These are phyloP conservation scores for Thelonectria olida DNA, from an alignment of 2,329 filamentous ascomycete species.

Conservation along the genomic window DNA sequence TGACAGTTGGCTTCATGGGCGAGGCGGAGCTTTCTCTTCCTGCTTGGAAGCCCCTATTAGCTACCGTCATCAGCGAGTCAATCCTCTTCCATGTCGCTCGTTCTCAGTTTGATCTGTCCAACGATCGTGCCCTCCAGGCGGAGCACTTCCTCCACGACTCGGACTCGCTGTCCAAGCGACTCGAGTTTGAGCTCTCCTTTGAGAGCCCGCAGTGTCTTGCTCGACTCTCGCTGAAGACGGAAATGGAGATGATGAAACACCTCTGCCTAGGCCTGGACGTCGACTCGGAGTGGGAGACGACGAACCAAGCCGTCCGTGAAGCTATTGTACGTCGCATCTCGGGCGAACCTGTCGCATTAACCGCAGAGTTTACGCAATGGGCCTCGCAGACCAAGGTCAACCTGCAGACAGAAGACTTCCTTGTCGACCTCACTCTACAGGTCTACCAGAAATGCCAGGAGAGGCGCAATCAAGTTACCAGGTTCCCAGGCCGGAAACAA, in stretches of 20 bases:
- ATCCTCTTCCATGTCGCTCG: constrained; percentile 23
- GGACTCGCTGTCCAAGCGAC: constrained; percentile 12
- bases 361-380: constrained; percentile 16
- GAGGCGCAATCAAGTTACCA: neutral
- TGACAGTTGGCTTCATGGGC: constrained; percentile 13
- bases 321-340: constrained; percentile 17
- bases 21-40: constrained; percentile 16
- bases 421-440: constrained; percentile 17
- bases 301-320: constrained; percentile 17
- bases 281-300: constrained; percentile 20
- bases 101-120: constrained; percentile 13
- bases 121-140: constrained; percentile 19
- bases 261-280: constrained; percentile 21
- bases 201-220: constrained; percentile 11
- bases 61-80: constrained; percentile 7
- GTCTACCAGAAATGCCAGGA: constrained; percentile 22
- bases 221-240: constrained; percentile 19
- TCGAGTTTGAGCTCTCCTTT: constrained; percentile 20
- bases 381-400: constrained; percentile 2
- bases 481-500: neutral
- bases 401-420: constrained; percentile 21
- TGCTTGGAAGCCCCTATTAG: constrained; percentile 19
- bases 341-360: constrained; percentile 12
- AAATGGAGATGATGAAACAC: constrained; percentile 24
- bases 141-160: constrained; percentile 23